Percentiles rank a stretch among this genome's conserved stretches.
Conservation (phyloP, 176 grass and related monocot species). For the Oryza coarctata region DNA sequence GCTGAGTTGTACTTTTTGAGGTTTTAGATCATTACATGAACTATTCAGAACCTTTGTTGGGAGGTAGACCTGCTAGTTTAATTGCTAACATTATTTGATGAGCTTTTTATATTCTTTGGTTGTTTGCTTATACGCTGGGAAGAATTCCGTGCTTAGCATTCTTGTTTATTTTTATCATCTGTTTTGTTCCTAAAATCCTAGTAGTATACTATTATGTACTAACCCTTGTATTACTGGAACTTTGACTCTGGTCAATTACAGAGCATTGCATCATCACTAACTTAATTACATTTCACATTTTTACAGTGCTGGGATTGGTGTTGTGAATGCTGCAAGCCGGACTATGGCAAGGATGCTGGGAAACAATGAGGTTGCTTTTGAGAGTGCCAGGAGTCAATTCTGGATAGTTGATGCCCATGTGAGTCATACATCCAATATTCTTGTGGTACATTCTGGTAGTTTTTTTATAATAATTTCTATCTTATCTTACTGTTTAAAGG, state of each 20-base stretch:
- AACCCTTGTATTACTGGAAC: neutral
- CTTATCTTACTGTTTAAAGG: neutral
- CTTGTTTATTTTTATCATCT: neutral
- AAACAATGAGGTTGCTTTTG: constrained; percentile 86
- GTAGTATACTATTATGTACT: neutral
- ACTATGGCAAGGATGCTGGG: constrained; percentile 97
- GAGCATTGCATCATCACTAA: constrained; percentile 6
- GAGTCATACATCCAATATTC: constrained; percentile 18
- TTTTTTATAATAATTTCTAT: constrained; percentile 9
- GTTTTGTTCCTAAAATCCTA: neutral
- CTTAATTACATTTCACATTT: constrained; percentile 19
- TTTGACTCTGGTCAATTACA: neutral
- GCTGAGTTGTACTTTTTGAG: neutral
- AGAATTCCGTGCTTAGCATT: neutral
- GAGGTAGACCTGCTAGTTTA: neutral
- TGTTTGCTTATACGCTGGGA: neutral
- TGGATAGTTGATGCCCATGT: constrained; percentile 97
- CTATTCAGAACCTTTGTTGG: neutral
- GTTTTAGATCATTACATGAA: neutral
- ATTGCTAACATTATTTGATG: neutral
- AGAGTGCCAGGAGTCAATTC: constrained; percentile 95
- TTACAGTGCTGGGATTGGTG: constrained; percentile 94
- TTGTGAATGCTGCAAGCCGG: constrained; percentile 91
- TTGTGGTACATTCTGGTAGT: neutral
- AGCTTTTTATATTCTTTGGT: neutral